Evolutionary conservation across 805 yeast species (phyloP).

Genomic region (Pichia paraexigua): DNA sequence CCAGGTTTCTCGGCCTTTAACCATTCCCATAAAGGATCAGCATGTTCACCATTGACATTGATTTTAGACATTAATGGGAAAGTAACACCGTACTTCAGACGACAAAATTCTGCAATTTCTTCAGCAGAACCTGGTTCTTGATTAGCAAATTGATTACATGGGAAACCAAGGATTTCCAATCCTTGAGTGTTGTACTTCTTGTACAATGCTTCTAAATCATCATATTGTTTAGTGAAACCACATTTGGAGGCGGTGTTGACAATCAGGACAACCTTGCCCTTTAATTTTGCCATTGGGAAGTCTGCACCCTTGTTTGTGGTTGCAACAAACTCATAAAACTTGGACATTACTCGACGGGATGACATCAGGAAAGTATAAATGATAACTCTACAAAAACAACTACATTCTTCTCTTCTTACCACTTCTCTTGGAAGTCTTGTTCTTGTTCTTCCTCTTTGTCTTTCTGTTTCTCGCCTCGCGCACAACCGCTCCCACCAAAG

Average conservation of each 20-base stretch:
- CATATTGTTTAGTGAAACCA: slow-evolving; percentile 69
- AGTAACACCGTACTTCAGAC: slow-evolving; percentile 77
- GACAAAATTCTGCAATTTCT: slow-evolving; percentile 68
- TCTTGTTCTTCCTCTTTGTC: not conserved
- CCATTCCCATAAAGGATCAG: slow-evolving; percentile 74
- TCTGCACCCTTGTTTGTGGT: slow-evolving; percentile 50
- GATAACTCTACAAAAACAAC: too few species aligned
- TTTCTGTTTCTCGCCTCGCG: slow-evolving; percentile 27
- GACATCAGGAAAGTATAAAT: not conserved
- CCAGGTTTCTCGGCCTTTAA: slow-evolving; percentile 58
- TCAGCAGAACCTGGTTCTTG: slow-evolving; percentile 68
- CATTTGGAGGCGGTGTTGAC: slow-evolving; percentile 89
- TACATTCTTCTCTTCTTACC: too few species aligned
- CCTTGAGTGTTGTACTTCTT: slow-evolving; percentile 57
- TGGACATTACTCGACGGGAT: slow-evolving; percentile 29
- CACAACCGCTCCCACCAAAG: slow-evolving; percentile 74
- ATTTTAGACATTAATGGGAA: slow-evolving; percentile 85
- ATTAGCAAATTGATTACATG: slow-evolving; percentile 82
- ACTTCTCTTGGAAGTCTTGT: too few species aligned
- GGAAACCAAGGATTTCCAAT: slow-evolving; percentile 70
- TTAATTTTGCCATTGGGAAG: slow-evolving; percentile 50
- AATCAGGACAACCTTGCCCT: slow-evolving; percentile 75
- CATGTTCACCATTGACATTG: slow-evolving; percentile 79
- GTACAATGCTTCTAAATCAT: slow-evolving; percentile 61
- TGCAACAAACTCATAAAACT: slow-evolving; percentile 64